phyloP scores from a whole-genome alignment of 2,329 filamentous ascomycete species.

The Corinectria fuckeliana region DNA sequence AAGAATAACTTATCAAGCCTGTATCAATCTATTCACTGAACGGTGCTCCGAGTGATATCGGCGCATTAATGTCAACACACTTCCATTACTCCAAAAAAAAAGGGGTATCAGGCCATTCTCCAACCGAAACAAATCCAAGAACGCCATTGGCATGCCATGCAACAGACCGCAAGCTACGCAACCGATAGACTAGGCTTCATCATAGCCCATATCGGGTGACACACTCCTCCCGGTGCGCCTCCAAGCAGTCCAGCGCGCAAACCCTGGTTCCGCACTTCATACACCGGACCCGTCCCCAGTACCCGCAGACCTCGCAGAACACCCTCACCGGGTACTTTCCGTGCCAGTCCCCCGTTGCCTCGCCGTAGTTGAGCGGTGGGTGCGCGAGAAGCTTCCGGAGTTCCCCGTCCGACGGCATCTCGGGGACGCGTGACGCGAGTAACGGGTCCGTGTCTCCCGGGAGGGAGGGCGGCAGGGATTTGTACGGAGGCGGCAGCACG shows the following conservation, averaged over 20 bases:
- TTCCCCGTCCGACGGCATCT: constrained; percentile 64
- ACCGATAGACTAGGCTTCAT: constrained; percentile 14
- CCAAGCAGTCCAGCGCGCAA: constrained; percentile 79
- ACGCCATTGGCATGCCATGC: constrained; percentile 22
- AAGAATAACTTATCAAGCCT: neutral
- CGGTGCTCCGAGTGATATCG: neutral
- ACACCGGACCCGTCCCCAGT: constrained; percentile 80
- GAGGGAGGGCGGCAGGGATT: constrained; percentile 47
- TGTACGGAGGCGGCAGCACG: constrained; percentile 45
- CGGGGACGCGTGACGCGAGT: constrained; percentile 63
- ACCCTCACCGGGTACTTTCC: constrained; percentile 61
- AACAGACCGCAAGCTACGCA: neutral
- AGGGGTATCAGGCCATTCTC: constrained; percentile 36
- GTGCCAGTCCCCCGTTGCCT: constrained; percentile 60
- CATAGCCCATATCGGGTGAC: constrained; percentile 66
- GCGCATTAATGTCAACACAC: neutral
- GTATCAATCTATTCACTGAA: neutral
- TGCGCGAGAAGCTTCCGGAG: constrained; percentile 68
- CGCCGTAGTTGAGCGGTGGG: constrained; percentile 71
- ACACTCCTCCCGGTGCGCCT: constrained; percentile 74
- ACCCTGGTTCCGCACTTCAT: constrained; percentile 79
- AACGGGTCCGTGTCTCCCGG: constrained; percentile 63
- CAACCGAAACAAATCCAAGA: constrained; percentile 27
- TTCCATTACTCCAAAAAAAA: constrained; percentile 2
- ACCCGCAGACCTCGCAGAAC: constrained; percentile 83